Evolutionary conservation across 257 asterid species (phyloP).

Genomic region (Rubia yunnanensis): DNA sequence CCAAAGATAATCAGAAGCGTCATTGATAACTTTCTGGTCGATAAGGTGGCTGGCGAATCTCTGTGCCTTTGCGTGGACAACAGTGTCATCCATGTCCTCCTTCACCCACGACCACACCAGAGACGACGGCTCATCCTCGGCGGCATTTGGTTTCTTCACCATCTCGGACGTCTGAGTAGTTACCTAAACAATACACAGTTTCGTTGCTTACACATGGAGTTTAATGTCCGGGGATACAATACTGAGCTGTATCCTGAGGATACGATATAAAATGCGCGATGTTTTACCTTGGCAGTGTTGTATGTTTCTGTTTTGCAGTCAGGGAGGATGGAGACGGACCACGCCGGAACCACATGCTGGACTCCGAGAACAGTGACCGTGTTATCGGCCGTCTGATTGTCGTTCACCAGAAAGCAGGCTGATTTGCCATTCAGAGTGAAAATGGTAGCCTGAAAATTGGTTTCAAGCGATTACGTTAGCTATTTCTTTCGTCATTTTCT

Average conservation of each 20-base stretch:
- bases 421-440: slow-evolving; percentile 27
- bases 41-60: slow-evolving; percentile 21
- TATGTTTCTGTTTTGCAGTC: slow-evolving; percentile 57
- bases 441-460: slow-evolving; percentile 34
- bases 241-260: too few relatives aligned
- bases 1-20: slow-evolving; percentile 64
- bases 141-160: slow-evolving; percentile 31
- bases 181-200: too few relatives aligned
- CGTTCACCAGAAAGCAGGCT: slow-evolving; percentile 45
- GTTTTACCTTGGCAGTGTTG: slow-evolving; percentile 62
- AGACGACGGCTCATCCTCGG: slow-evolving; percentile 26
- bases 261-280: too few relatives aligned
- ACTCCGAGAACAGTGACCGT: slow-evolving; percentile 22
- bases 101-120: slow-evolving; percentile 53
- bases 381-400: slow-evolving; percentile 34
- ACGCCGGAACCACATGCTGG: slow-evolving; percentile 47
- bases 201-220: too few relatives aligned
- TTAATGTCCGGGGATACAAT: too few relatives aligned
- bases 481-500: too few relatives aligned
- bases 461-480: too few relatives aligned
- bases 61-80: slow-evolving; percentile 29
- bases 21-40: slow-evolving; percentile 44
- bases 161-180: slow-evolving; percentile 51
- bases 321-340: slow-evolving; percentile 78
- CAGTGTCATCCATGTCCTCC: slow-evolving; percentile 26